Evolutionary conservation across 108 stramenopile genomes (phyloP).

Genomic region (Skeletonema grethae): DNA sequence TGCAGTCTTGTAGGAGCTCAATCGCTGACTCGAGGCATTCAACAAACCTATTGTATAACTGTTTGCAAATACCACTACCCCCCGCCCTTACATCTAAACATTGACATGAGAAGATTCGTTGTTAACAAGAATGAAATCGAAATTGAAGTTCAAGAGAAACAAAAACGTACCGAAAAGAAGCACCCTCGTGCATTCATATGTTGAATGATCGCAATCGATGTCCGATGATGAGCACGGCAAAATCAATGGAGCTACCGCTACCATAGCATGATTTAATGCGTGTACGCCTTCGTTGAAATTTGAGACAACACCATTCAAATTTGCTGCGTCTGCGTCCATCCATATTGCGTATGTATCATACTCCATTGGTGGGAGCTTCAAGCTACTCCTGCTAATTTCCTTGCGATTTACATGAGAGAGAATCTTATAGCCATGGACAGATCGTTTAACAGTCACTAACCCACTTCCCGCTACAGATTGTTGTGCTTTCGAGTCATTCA

Average conservation of each 20-base stretch:
- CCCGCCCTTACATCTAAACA: conserved; percentile 70
- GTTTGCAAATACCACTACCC: conserved; percentile 66
- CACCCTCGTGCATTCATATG: conserved; percentile 63
- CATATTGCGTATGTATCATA: conserved; percentile 92
- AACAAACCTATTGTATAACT: conserved; percentile 61
- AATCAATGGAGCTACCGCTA: conserved; percentile 90
- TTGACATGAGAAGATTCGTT: background rate
- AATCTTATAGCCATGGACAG: conserved; percentile 84
- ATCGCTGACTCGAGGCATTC: conserved; percentile 65
- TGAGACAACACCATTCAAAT: conserved; percentile 42
- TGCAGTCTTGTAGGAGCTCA: conserved; percentile 69
- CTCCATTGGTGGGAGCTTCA: conserved; percentile 90
- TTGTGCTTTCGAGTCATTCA: conserved; percentile 9
- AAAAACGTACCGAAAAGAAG: conserved; percentile 48
- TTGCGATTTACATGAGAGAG: conserved; percentile 68
- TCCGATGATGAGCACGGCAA: conserved; percentile 80
- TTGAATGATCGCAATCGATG: conserved; percentile 76
- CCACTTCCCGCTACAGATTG: conserved; percentile 64
- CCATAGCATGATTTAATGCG: conserved; percentile 90
- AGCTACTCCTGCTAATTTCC: conserved; percentile 75
- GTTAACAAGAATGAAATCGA: background rate
- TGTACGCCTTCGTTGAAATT: conserved; percentile 85
- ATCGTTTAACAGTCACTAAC: conserved; percentile 71
- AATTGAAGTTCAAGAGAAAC: background rate
- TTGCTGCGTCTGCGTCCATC: conserved; percentile 84